Base-by-base conservation (phyloP, 805 yeast species). In the Helenozyma rhizophorensis region DNA sequence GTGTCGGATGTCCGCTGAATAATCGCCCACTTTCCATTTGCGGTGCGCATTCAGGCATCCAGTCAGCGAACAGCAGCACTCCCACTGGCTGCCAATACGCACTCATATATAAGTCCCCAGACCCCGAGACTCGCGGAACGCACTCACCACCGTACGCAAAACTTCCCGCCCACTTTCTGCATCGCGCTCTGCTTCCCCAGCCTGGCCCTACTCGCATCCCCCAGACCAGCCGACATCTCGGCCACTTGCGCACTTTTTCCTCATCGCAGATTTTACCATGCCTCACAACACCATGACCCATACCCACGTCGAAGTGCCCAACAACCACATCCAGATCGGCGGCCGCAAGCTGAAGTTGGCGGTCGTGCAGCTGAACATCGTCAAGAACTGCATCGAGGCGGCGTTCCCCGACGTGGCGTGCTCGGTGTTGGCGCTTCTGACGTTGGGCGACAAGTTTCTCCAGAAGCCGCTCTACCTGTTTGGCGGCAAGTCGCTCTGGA, bases 401-500 rank as follows among this genome's bases (percentile, higher is more conserved):
- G 65, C 65, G 14, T 82, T 77, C 53, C 88, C 93, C 9, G 70
- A 79, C 17, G 62, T 80, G 33, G 57, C 70, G n/a, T 82, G 89
- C 53, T 79, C 88, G 17, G 80, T 93, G 14, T 60, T 84, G 9
- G 89, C 95, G 3, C 70, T 86, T 23, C 73, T 81, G 33, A 90
- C 98, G 1, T 67, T 93, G 22, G 98, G 97, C 16, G 98, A 93
- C 64, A 83, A 85, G 53, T 80, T 83, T 19, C 93, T 79, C 53
- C 74, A 72, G 52, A 80, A 78, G 54, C 96, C 98, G 6, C 68
- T 93, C 30, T 93, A 90, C 58, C 76, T 95, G 4, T 93, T 93
- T 61, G 97, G 97, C 26, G 98, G 98, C 16, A 93, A 93, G 57
- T 78, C 96, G 0, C 59, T 93, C 15, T 93, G 98, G 98, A 93